A percentile compares a stretch with the other conserved stretches of the same genome.
Conservation (phyloP, 805 yeast species). For the Ogataea ganodermae region DNA sequence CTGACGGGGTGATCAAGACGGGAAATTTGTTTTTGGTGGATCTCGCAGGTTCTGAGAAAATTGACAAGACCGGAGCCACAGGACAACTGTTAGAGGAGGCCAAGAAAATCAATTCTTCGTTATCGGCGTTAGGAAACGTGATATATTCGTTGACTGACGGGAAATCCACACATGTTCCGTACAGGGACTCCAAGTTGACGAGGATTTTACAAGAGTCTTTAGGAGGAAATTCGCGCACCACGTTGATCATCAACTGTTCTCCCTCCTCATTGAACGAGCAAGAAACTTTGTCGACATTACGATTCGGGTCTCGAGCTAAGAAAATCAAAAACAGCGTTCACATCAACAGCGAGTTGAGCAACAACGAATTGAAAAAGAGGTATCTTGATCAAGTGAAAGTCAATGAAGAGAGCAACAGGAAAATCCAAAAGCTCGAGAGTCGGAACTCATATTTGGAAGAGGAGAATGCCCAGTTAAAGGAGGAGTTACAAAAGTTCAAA, state of each 20-base stretch:
- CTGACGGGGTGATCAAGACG: slow-evolving; percentile 57
- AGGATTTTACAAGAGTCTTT: slow-evolving; percentile 75
- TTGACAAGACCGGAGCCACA: slow-evolving; percentile 72
- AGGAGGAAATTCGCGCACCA: slow-evolving; percentile 81
- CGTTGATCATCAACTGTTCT: slow-evolving; percentile 73
- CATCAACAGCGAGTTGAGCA: slow-evolving; percentile 45
- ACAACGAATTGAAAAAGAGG: slow-evolving; percentile 25
- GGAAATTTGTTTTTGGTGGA: slow-evolving; percentile 77
- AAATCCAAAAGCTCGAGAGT: slow-evolving; percentile 28
- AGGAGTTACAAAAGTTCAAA: slow-evolving; percentile 31
- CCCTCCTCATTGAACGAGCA: slow-evolving; percentile 55
- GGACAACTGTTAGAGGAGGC: slow-evolving; percentile 82
- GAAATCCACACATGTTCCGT: slow-evolving; percentile 65
- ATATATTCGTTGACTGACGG: slow-evolving; percentile 77
- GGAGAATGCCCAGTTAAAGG: slow-evolving; percentile 42
- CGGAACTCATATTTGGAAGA: slow-evolving; percentile 40
- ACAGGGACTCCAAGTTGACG: slow-evolving; percentile 77
- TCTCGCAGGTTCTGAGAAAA: slow-evolving; percentile 85
- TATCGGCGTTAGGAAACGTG: slow-evolving; percentile 78
- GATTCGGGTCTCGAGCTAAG: slow-evolving; percentile 77
- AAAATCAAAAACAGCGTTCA: slow-evolving; percentile 64
- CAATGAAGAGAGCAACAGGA: slow-evolving; percentile 23
- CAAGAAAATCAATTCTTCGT: slow-evolving; percentile 76
- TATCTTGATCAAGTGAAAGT: slow-evolving; percentile 25
- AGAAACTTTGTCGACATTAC: slow-evolving; percentile 70